Evolutionary conservation across 495 filamentous ascomycete species (phyloP).

Genomic region (Xylaria venustula): DNA sequence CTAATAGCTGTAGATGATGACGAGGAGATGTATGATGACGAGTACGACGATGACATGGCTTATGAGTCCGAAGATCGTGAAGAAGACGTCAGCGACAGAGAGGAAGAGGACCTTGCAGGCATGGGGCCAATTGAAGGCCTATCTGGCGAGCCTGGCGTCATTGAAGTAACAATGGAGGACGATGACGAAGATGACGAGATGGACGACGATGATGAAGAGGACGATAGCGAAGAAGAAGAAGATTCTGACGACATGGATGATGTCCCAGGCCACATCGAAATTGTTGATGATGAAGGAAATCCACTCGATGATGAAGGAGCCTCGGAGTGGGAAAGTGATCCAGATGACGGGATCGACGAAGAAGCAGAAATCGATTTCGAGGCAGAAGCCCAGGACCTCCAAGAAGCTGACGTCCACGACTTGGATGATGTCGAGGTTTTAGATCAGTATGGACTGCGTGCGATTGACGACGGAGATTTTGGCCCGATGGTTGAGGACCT

Average conservation of each 20-base stretch:
- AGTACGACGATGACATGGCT: slow-evolving; percentile 85
- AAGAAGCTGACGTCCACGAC: slow-evolving; percentile 39
- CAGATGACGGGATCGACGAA: slow-evolving; percentile 55
- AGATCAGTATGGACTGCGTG: slow-evolving; percentile 54
- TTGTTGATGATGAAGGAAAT: slow-evolving; percentile 56
- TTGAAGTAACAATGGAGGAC: slow-evolving; percentile 83
- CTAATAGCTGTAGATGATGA: slow-evolving; percentile 46
- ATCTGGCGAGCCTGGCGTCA: slow-evolving; percentile 69
- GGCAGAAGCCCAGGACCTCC: slow-evolving; percentile 41
- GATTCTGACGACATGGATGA: slow-evolving; percentile 52
- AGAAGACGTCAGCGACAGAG: slow-evolving; percentile 80
- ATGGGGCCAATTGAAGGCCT: slow-evolving; percentile 87
- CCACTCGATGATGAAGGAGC: slow-evolving; percentile 51
- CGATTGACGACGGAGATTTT: slow-evolving; percentile 63
- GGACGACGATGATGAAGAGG: slow-evolving; percentile 57
- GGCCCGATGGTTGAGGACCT: slow-evolving; percentile 44
- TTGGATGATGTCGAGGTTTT: slow-evolving; percentile 41
- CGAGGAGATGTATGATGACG: slow-evolving; percentile 84
- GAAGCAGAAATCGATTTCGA: slow-evolving; percentile 53
- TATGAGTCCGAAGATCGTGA: slow-evolving; percentile 80
- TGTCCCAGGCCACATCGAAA: slow-evolving; percentile 53
- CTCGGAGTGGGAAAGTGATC: slow-evolving; percentile 57
- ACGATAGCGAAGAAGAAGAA: slow-evolving; percentile 53
- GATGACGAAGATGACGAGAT: slow-evolving; percentile 69
- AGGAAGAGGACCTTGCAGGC: slow-evolving; percentile 70